phyloP scores from a whole-genome alignment of 176 grass and related monocot species.

The Poa annua region DNA sequence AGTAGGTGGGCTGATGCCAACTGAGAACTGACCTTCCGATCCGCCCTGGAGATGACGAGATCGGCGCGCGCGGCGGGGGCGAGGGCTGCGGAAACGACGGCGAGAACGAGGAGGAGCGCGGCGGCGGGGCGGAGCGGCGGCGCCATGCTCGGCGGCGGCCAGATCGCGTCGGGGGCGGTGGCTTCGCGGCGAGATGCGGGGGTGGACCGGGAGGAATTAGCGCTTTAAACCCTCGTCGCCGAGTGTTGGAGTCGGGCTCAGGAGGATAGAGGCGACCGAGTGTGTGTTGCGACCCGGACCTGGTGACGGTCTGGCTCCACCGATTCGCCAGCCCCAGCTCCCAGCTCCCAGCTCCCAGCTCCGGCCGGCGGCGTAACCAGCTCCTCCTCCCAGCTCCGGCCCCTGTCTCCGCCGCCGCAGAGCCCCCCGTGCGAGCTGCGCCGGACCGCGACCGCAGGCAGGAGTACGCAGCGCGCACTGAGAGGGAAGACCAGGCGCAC shows the following conservation, averaged over 20 bases:
- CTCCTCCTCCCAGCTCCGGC: background rate
- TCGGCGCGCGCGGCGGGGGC: constrained; percentile 60
- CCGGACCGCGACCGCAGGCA: background rate
- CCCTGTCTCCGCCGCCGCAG: background rate
- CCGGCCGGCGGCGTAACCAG: background rate
- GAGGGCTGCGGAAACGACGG: constrained; percentile 19
- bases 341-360: background rate
- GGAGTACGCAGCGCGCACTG: background rate
- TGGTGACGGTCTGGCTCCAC: background rate
- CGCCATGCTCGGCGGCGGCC: constrained; percentile 48
- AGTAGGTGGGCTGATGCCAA: background rate
- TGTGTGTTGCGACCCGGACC: background rate
- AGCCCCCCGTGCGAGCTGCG: background rate
- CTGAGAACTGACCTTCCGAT: constrained; percentile 77
- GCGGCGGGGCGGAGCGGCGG: constrained; percentile 7
- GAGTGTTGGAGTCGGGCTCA: too few species aligned
- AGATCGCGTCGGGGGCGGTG: constrained; percentile 44
- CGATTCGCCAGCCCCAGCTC: background rate
- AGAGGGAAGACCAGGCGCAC: background rate
- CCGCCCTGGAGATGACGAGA: constrained; percentile 78
- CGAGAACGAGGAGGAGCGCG: constrained; percentile 34
- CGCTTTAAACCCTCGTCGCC: constrained; percentile 61
- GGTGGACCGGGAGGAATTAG: background rate
- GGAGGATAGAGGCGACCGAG: background rate
- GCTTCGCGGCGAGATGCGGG: constrained; percentile 31